A percentile compares a stretch with the other conserved stretches of the same genome.
These are phyloP conservation scores for Corinectria fuckeliana DNA, from an alignment of 2,329 filamentous ascomycete genomes.

Conservation along the genomic window DNA sequence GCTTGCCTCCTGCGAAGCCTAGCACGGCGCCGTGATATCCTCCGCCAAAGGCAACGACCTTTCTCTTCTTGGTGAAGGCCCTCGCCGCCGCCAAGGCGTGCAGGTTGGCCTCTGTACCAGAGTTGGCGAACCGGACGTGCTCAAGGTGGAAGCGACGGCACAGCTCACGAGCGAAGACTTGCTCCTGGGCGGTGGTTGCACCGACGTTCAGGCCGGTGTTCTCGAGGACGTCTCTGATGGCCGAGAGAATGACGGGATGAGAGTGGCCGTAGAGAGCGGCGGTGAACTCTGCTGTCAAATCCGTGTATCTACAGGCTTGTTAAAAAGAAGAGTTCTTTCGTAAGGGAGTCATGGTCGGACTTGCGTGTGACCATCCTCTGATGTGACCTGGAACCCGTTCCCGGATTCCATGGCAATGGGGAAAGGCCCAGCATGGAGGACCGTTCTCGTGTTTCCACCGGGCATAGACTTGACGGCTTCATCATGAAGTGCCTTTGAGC, in stretches of 20 bases:
- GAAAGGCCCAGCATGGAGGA: slow-evolving; percentile 53
- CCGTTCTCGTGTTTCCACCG: slow-evolving; percentile 55
- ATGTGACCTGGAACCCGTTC: slow-evolving; percentile 45
- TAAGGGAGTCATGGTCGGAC: neutral
- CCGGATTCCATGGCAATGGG: slow-evolving; percentile 50
- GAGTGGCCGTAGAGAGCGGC: slow-evolving; percentile 73
- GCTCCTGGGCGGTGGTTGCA: slow-evolving; percentile 58
- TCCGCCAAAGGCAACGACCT: slow-evolving; percentile 59
- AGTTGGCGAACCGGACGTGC: slow-evolving; percentile 67
- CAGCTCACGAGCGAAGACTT: slow-evolving; percentile 57
- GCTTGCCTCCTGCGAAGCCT: slow-evolving; percentile 42
- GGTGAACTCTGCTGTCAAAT: slow-evolving; percentile 68
- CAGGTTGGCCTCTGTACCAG: slow-evolving; percentile 69
- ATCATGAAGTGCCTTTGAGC: slow-evolving; percentile 47
- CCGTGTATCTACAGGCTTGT: slow-evolving; percentile 53
- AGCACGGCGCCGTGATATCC: slow-evolving; percentile 48
- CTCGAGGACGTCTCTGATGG: slow-evolving; percentile 54
- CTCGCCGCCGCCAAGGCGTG: slow-evolving; percentile 63
- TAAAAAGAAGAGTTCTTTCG: neutral
- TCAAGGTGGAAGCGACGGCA: slow-evolving; percentile 62
- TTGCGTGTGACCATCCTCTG: slow-evolving; percentile 49
- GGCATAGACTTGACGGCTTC: slow-evolving; percentile 47
- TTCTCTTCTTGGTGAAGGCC: slow-evolving; percentile 50
- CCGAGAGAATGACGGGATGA: slow-evolving; percentile 57
- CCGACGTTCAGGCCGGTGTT: slow-evolving; percentile 61